Percentiles rank a stretch among this genome's conserved stretches.
Evolutionary conservation across 148 eudicot genomes (phyloP).

Genomic region (Persicaria maculosa): DNA sequence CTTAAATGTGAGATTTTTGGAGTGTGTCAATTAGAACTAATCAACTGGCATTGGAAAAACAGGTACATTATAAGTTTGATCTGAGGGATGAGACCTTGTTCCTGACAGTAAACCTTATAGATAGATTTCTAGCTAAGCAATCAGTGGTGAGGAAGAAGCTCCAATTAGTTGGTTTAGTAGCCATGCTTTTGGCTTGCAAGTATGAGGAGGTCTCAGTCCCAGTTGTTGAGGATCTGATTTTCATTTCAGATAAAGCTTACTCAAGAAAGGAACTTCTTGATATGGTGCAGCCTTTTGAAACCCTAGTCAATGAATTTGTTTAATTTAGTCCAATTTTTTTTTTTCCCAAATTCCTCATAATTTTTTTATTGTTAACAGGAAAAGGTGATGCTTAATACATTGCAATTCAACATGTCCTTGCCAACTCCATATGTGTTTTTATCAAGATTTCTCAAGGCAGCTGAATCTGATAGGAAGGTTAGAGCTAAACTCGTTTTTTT

Average conservation of each 20-base stretch:
- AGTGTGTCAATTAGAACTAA: not conserved
- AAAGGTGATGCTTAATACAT: slow-evolving; percentile 56
- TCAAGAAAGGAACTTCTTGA: slow-evolving; percentile 64
- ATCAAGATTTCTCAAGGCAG: slow-evolving; percentile 75
- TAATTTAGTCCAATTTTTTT: not conserved
- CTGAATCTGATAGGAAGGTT: slow-evolving; percentile 55
- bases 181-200: slow-evolving; percentile 85
- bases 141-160: slow-evolving; percentile 69
- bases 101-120: slow-evolving; percentile 72
- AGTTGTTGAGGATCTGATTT: slow-evolving; percentile 69
- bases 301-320: not conserved
- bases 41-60: slow-evolving; percentile 15
- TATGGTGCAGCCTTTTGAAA: slow-evolving; percentile 37
- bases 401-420: slow-evolving; percentile 74
- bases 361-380: slow-evolving; percentile 30
- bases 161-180: slow-evolving; percentile 77
- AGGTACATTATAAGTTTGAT: slow-evolving; percentile 91
- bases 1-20: not conserved
- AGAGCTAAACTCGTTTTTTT: not conserved
- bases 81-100: slow-evolving; percentile 74
- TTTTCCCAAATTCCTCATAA: not conserved
- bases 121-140: slow-evolving; percentile 64
- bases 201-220: slow-evolving; percentile 92
- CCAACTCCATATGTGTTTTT: slow-evolving; percentile 79
- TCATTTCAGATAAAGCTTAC: slow-evolving; percentile 87